These are phyloP conservation scores for Zygosaccharomyces sapae DNA, from an alignment of 1,139 yeast species.

Conservation along the genomic window DNA sequence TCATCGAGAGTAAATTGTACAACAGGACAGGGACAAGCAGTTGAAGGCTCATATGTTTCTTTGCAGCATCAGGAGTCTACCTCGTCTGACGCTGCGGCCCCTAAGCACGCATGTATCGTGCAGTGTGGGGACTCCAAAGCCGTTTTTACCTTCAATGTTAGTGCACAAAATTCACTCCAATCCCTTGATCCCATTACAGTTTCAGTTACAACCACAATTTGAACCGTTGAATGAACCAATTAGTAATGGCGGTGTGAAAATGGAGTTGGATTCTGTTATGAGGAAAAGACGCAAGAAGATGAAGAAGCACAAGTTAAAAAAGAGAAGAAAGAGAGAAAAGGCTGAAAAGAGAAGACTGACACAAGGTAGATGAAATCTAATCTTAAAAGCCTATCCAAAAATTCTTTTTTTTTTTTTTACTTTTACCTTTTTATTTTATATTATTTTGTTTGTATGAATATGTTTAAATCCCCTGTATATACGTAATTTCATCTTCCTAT, in stretches of 20 bases:
- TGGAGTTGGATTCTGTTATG: slow-evolving; percentile 52
- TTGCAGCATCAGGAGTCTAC: slow-evolving; percentile 5
- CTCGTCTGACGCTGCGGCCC: slow-evolving; percentile 7
- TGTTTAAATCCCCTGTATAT: slow-evolving; percentile 14
- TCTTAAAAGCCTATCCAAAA: not conserved
- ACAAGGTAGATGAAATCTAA: slow-evolving; percentile 27
- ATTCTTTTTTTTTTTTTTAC: not conserved
- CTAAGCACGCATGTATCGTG: slow-evolving; percentile 4
- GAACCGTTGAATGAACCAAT: slow-evolving; percentile 4
- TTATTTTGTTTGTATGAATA: slow-evolving; percentile 3
- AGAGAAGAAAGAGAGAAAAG: slow-evolving; percentile 54
- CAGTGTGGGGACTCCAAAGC: slow-evolving; percentile 1
- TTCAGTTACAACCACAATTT: not conserved
- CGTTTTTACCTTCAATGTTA: not conserved
- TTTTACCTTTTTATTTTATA: not conserved
- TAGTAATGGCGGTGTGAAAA: slow-evolving; percentile 4
- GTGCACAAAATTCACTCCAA: not conserved
- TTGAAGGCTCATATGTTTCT: slow-evolving; percentile 3
- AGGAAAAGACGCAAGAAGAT: slow-evolving; percentile 67
- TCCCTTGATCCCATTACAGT: not conserved
- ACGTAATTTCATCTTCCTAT: slow-evolving; percentile 4
- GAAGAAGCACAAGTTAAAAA: slow-evolving; percentile 70
- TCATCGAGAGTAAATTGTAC: too few species aligned
- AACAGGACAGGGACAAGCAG: not conserved
- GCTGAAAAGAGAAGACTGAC: slow-evolving; percentile 35